Percentiles rank a stretch among this genome's conserved stretches.
Conservation (phyloP, 176 grass and related monocot genomes). For the Oryza glumipatula region DNA sequence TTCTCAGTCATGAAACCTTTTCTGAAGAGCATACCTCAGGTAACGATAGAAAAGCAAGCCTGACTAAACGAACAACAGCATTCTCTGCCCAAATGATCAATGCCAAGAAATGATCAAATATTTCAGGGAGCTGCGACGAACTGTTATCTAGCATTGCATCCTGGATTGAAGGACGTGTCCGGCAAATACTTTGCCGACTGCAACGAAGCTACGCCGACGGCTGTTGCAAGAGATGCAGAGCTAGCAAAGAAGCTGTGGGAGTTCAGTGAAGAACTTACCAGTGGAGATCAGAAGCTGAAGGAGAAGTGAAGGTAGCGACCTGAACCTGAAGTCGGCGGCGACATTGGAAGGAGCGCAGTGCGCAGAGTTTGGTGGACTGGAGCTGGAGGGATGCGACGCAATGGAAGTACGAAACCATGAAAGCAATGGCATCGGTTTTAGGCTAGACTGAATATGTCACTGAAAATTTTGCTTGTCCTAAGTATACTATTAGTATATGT, state of each 20-base stretch:
- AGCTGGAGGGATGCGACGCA: too few species aligned
- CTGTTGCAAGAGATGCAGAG: constrained; percentile 43
- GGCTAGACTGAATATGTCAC: too few species aligned
- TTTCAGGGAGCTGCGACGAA: constrained; percentile 57
- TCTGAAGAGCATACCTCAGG: constrained; percentile 60
- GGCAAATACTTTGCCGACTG: constrained; percentile 57
- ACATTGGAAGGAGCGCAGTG: not conserved
- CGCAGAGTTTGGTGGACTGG: not conserved
- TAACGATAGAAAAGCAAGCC: not conserved
- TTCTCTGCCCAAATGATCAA: not conserved
- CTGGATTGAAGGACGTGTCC: constrained; percentile 47
- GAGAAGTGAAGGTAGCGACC: not conserved
- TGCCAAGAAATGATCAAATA: not conserved
- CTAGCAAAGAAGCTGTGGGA: constrained; percentile 54
- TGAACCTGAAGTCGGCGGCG: not conserved
- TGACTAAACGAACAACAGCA: not conserved
- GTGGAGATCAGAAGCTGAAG: not conserved
- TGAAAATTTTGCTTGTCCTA: too few species aligned
- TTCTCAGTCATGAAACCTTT: constrained; percentile 35
- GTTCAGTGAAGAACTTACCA: not conserved
- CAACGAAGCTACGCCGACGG: constrained; percentile 47
- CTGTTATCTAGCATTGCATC: constrained; percentile 43
- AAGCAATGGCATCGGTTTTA: too few species aligned
- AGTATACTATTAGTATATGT: too few species aligned
- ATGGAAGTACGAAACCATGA: too few species aligned